Percentiles rank a stretch among this genome's conserved stretches.
Conservation (phyloP, 108 stramenopile species). For the Discostella pseudostelligera region DNA sequence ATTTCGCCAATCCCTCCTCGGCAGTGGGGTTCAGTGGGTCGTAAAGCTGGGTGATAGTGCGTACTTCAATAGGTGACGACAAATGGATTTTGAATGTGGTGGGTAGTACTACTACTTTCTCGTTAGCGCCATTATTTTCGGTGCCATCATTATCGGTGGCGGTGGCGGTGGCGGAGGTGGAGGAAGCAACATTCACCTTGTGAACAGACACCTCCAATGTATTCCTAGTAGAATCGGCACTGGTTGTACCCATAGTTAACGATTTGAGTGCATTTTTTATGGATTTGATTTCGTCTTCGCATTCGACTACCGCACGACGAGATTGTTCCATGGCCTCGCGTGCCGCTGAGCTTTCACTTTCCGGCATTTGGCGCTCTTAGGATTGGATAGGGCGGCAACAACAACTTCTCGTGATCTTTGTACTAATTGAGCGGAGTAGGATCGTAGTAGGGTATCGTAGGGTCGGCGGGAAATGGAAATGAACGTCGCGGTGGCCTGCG, state of each 20-base stretch:
- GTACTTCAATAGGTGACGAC: constrained; percentile 77
- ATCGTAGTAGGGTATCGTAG: no score
- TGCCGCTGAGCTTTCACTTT: constrained; percentile 15
- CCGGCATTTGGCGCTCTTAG: constrained; percentile 1
- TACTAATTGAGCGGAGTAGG: no score
- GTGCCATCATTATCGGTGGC: background rate
- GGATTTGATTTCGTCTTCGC: constrained; percentile 75
- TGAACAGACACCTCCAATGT: constrained; percentile 48
- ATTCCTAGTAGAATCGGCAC: constrained; percentile 28
- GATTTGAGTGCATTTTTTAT: constrained; percentile 60
- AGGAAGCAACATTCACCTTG: constrained; percentile 35
- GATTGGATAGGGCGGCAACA: background rate
- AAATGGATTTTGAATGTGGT: constrained; percentile 55
- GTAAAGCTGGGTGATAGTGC: constrained; percentile 43
- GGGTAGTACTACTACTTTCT: background rate
- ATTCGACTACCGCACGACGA: constrained; percentile 60
- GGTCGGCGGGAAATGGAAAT: no score
- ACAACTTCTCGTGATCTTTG: background rate
- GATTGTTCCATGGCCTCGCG: constrained; percentile 41
- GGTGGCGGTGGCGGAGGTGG: background rate
- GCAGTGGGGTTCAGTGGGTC: constrained; percentile 52
- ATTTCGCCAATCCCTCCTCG: constrained; percentile 35
- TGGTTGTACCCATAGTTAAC: constrained; percentile 13
- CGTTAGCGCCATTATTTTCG: background rate
- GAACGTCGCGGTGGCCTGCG: no score